Conservation (phyloP, 495 filamentous ascomycete species). For the Xylaria intraflava region DNA sequence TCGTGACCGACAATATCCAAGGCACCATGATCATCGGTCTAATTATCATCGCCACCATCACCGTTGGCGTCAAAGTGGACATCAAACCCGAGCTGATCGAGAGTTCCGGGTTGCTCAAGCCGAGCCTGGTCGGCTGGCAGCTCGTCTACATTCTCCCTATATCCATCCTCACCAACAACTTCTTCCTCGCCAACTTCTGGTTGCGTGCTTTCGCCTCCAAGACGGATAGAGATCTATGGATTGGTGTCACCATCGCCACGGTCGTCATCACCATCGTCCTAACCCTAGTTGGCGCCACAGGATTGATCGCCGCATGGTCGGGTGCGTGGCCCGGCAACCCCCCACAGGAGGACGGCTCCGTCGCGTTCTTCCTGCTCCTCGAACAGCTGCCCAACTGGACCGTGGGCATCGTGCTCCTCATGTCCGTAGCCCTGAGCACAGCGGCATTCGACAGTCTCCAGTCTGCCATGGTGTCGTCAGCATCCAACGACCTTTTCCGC, state of each 20-base stretch:
- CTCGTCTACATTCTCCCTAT: conserved; percentile 70
- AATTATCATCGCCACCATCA: conserved; percentile 61
- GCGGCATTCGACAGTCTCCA: conserved; percentile 71
- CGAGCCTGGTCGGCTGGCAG: conserved; percentile 65
- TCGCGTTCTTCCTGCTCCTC: conserved; percentile 67
- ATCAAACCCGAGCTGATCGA: conserved; percentile 60
- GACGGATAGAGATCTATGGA: conserved; percentile 66
- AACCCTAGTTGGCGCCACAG: conserved; percentile 58
- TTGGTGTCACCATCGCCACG: conserved; percentile 59
- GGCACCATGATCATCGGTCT: conserved; percentile 64
- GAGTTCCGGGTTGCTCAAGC: conserved; percentile 52
- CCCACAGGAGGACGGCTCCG: conserved; percentile 51
- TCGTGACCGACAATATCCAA: conserved; percentile 72
- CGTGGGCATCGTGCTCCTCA: conserved; percentile 66
- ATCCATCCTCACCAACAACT: conserved; percentile 68
- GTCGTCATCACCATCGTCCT: conserved; percentile 56
- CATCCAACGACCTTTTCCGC: conserved; percentile 71
- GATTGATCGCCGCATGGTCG: conserved; percentile 67
- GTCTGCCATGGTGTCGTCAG: conserved; percentile 68
- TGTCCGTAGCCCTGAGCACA: conserved; percentile 65
- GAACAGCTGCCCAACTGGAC: conserved; percentile 65
- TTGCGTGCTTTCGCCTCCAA: conserved; percentile 74
- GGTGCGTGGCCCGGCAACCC: conserved; percentile 52
- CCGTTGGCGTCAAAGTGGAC: conserved; percentile 62
- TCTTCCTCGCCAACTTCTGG: conserved; percentile 75